Percentiles rank a stretch among this genome's conserved stretches.
These are phyloP conservation scores for Fomitiporia mediterranea DNA, from an alignment of 1,284 basidiomycete species.

Conservation along the genomic window DNA sequence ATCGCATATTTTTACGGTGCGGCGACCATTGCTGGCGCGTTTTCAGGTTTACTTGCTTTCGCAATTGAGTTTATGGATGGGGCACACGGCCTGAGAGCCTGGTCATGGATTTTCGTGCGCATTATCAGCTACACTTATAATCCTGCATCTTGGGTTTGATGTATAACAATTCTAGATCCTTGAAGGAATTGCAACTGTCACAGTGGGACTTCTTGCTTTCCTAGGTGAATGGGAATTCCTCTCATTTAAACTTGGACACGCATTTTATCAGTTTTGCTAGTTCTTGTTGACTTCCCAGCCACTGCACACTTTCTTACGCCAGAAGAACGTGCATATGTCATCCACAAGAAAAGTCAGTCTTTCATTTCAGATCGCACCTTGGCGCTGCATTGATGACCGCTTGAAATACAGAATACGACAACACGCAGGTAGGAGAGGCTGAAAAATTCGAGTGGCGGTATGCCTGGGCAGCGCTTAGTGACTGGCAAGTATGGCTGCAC, in stretches of 20 bases:
- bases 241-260: background rate
- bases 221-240: conserved; percentile 33
- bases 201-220: conserved; percentile 41
- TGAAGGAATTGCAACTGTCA: conserved; percentile 49
- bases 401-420: conserved; percentile 48
- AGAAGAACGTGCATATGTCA: conserved; percentile 53
- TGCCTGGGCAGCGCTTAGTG: conserved; percentile 47
- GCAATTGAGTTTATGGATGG: conserved; percentile 42
- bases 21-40: conserved; percentile 32
- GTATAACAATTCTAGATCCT: conserved; percentile 37
- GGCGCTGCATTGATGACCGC: conserved; percentile 43
- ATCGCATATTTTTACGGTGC: conserved; percentile 42
- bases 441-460: conserved; percentile 53
- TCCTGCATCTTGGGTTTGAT: background rate
- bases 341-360: conserved; percentile 54
- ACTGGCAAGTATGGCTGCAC: conserved; percentile 65
- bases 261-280: conserved; percentile 25
- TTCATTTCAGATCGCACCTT: no score
- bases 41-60: conserved; percentile 38
- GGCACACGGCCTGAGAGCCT: conserved; percentile 35
- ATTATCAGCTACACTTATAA: background rate
- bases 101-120: conserved; percentile 46
- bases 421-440: conserved; percentile 61
- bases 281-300: conserved; percentile 55
- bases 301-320: conserved; percentile 48